Conservation (phyloP, 2,329 filamentous ascomycete species). For the Gyromitra esculenta region DNA sequence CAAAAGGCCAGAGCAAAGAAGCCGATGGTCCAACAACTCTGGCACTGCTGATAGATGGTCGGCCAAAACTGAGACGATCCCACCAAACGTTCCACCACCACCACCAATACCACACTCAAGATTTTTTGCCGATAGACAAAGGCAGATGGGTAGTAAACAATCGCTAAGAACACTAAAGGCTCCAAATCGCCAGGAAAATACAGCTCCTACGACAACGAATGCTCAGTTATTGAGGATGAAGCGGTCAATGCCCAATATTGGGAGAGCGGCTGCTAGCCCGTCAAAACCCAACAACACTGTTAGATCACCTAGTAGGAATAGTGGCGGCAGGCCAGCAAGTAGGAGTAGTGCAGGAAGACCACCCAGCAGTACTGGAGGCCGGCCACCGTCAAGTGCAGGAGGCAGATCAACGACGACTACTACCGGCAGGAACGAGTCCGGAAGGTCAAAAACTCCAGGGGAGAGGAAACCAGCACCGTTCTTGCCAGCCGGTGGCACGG, state of each 20-base stretch:
- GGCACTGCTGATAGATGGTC: slow-evolving; percentile 50
- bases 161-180: slow-evolving; percentile 42
- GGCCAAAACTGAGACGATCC: slow-evolving; percentile 41
- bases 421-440: slow-evolving; percentile 62
- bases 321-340: slow-evolving; percentile 60
- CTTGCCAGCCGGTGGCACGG: slow-evolving; percentile 77
- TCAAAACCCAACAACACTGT: slow-evolving; percentile 46
- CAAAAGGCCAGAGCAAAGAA: slow-evolving; percentile 48
- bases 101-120: slow-evolving; percentile 52
- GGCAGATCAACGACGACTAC: slow-evolving; percentile 55
- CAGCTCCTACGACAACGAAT: slow-evolving; percentile 69
- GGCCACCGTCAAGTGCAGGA: slow-evolving; percentile 60
- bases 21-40: slow-evolving; percentile 49
- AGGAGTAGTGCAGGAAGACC: slow-evolving; percentile 60
- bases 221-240: slow-evolving; percentile 73
- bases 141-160: slow-evolving; percentile 41
- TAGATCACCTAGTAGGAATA: slow-evolving; percentile 51
- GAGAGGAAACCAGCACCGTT: slow-evolving; percentile 76
- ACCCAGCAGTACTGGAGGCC: slow-evolving; percentile 65
- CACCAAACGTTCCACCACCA: slow-evolving; percentile 45
- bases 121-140: slow-evolving; percentile 46
- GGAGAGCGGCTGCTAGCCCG: slow-evolving; percentile 41
- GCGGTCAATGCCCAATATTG: slow-evolving; percentile 71
- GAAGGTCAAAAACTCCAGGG: slow-evolving; percentile 76
- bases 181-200: slow-evolving; percentile 48